Conservation (phyloP, 352 stramenopile species). For the Pythium myriotylum region DNA sequence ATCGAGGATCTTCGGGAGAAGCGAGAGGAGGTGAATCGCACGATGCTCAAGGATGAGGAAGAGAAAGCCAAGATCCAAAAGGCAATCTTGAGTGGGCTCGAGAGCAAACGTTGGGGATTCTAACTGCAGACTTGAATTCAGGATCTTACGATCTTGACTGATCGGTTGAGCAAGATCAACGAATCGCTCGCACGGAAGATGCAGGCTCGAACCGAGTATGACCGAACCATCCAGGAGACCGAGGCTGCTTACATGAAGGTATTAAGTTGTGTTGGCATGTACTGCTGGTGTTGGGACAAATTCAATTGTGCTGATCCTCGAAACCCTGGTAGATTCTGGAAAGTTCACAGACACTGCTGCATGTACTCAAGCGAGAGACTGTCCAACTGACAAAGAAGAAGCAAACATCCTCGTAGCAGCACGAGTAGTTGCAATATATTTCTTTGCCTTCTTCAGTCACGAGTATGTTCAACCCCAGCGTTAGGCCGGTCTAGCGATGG, state of each 20-base stretch:
- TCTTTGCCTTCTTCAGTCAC: too few relatives aligned
- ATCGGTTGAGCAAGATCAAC: slow-evolving; percentile 92
- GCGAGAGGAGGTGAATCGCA: slow-evolving; percentile 89
- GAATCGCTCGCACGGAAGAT: slow-evolving; percentile 90
- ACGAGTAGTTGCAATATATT: too few relatives aligned
- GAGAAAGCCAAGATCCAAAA: slow-evolving; percentile 96
- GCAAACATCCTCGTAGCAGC: slow-evolving; percentile 74
- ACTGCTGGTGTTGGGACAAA: too few relatives aligned
- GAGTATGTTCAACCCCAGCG: too few relatives aligned
- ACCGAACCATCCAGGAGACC: slow-evolving; percentile 94
- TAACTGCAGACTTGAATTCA: too few relatives aligned
- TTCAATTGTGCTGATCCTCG: too few relatives aligned
- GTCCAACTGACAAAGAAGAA: slow-evolving; percentile 96
- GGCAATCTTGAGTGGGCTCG: too few relatives aligned
- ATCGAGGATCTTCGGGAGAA: slow-evolving; percentile 94
- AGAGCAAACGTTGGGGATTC: too few relatives aligned
- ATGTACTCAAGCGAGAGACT: slow-evolving; percentile 94
- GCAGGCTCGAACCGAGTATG: slow-evolving; percentile 92
- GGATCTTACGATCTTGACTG: slow-evolving; percentile 91
- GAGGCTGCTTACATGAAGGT: slow-evolving; percentile 95
- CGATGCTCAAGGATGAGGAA: slow-evolving; percentile 94
- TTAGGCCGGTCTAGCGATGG: slow-evolving; percentile 68
- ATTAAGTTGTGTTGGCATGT: too few relatives aligned
- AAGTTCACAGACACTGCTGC: slow-evolving; percentile 92
- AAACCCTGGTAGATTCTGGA: slow-evolving; percentile 81